Conservation (phyloP, 1,284 basidiomycete genomes). For the Tylopilus sp. region DNA sequence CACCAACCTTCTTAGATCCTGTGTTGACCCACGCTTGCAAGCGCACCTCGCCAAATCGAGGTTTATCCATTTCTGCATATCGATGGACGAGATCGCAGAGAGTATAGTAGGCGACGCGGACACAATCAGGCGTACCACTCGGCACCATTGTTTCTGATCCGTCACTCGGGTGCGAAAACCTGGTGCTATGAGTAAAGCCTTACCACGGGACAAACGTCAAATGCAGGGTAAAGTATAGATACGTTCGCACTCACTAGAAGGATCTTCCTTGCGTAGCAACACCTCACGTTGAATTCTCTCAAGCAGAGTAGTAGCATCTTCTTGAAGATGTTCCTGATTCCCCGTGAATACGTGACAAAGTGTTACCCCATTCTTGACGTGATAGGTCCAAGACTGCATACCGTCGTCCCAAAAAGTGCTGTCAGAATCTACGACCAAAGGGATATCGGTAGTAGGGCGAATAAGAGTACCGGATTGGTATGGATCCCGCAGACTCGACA, state of each 20-base stretch:
- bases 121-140: slow-evolving; percentile 26
- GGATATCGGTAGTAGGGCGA: slow-evolving; percentile 30
- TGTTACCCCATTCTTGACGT: slow-evolving; percentile 17
- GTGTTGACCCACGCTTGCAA: slow-evolving; percentile 34
- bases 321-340: slow-evolving; percentile 35
- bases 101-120: slow-evolving; percentile 25
- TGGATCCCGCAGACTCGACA: slow-evolving; percentile 31
- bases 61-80: slow-evolving; percentile 21
- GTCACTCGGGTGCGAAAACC: slow-evolving; percentile 7
- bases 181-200: slow-evolving; percentile 31
- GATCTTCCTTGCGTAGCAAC: slow-evolving; percentile 26
- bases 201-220: slow-evolving; percentile 2
- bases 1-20: slow-evolving; percentile 36
- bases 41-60: slow-evolving; percentile 29
- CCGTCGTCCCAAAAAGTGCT: slow-evolving; percentile 24
- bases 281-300: slow-evolving; percentile 33
- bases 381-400: slow-evolving; percentile 33
- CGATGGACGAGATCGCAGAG: slow-evolving; percentile 21
- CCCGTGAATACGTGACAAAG: slow-evolving; percentile 41
- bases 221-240: not conserved
- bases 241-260: slow-evolving; percentile 22
- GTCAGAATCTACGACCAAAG: slow-evolving; percentile 20
- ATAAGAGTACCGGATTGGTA: slow-evolving; percentile 26
- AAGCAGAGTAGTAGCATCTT: slow-evolving; percentile 32
- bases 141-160: slow-evolving; percentile 19